A percentile compares a stretch with the other conserved stretches of the same genome.
phyloP scores from a whole-genome alignment of 345 rosid species.

The Eucalyptus fibrosa region DNA sequence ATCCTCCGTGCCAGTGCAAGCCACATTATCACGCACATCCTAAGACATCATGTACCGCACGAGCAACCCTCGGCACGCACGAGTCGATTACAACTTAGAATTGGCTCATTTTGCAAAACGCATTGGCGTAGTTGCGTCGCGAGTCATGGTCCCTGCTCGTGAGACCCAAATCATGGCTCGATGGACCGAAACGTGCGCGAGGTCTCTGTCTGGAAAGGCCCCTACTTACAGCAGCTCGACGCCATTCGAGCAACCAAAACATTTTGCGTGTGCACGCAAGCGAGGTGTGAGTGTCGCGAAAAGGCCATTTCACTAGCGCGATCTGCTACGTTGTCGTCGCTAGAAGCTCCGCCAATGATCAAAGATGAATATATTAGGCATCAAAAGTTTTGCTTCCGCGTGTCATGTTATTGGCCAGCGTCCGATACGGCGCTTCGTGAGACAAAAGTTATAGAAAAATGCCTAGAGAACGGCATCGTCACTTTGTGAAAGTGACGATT shows the following conservation, averaged over 20 bases:
- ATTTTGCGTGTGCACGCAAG: not conserved
- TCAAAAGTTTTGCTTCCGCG: not conserved
- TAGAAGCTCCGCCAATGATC: not conserved
- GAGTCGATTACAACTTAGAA: too few species aligned
- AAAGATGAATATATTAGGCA: not conserved
- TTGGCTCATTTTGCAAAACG: too few species aligned
- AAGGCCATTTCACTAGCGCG: conserved; percentile 7
- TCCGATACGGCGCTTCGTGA: not conserved
- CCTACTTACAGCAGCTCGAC: not conserved
- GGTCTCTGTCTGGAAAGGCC: not conserved
- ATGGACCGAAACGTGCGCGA: too few species aligned
- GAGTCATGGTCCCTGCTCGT: too few species aligned
- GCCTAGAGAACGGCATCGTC: too few species aligned
- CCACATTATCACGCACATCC: not conserved
- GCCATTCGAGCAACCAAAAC: not conserved
- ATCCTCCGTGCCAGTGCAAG: not conserved
- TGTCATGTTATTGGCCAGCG: not conserved
- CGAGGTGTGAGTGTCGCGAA: not conserved
- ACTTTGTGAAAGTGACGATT: too few species aligned
- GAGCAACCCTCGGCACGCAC: not conserved
- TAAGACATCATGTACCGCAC: too few species aligned
- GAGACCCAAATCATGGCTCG: too few species aligned
- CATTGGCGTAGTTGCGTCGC: too few species aligned
- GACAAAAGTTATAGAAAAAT: too few species aligned
- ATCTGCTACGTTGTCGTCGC: conserved; percentile 18